These are phyloP conservation scores for Candolleomyces efflorescens DNA, from an alignment of 768 basidiomycete genomes.

Conservation along the genomic window DNA sequence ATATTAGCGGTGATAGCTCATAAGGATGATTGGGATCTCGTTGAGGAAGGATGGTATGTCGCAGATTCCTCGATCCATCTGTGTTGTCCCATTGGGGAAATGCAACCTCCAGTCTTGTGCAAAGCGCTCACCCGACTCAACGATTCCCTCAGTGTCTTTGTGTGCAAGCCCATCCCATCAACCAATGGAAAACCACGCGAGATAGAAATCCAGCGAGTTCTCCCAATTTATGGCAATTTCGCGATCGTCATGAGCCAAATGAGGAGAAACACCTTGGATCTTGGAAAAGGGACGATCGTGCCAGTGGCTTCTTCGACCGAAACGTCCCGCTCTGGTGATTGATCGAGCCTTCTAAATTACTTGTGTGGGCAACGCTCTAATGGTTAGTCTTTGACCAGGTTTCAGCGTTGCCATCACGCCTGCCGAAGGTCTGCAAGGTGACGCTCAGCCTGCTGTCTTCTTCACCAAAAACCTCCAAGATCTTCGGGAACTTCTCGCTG, in stretches of 20 bases:
- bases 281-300: conserved; percentile 14
- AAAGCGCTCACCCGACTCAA: conserved; percentile 3
- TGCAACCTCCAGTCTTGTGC: conserved; percentile 4
- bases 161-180: conserved; percentile 37
- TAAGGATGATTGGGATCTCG: conserved; percentile 32
- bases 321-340: conserved; percentile 36
- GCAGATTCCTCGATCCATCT: too few species aligned
- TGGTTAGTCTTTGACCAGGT: conserved; percentile 28
- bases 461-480: conserved; percentile 44
- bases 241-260: conserved; percentile 55
- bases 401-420: conserved; percentile 51
- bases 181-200: conserved; percentile 22
- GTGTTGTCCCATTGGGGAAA: too few species aligned
- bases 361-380: neutral
- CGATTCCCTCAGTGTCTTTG: conserved; percentile 37
- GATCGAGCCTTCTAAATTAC: neutral
- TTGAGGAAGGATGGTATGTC: conserved; percentile 54
- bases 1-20: conserved; percentile 51
- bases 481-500: conserved; percentile 43
- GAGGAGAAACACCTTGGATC: conserved; percentile 33
- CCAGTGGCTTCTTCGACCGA: conserved; percentile 25
- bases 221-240: conserved; percentile 56
- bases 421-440: conserved; percentile 28
- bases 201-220: conserved; percentile 43
- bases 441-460: conserved; percentile 34